Evolutionary conservation across 257 asterid species (phyloP).

Genomic region (Eucommia ulmoides): DNA sequence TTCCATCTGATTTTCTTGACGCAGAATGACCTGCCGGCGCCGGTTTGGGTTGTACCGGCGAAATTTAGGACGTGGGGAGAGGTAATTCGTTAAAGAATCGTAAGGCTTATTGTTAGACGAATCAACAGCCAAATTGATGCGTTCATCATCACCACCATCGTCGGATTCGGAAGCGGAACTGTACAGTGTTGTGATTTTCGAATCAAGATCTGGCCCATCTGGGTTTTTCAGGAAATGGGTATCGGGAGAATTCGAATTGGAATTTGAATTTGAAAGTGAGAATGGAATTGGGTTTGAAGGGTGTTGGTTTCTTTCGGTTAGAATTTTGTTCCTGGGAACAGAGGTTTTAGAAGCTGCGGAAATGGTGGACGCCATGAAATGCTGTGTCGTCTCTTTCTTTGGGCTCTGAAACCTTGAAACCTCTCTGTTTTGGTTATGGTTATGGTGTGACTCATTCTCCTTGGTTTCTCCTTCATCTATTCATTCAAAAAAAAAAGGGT

Average conservation of each 20-base stretch:
- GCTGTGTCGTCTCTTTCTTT: constrained; percentile 21
- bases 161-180: constrained; percentile 13
- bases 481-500: no score
- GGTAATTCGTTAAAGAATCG: constrained; percentile 44
- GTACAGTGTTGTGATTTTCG: constrained; percentile 8
- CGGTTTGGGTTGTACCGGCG: constrained; percentile 56
- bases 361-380: constrained; percentile 52
- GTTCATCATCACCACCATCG: constrained; percentile 23
- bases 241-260: constrained; percentile 13
- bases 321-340: constrained; percentile 36
- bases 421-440: no score
- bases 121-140: constrained; percentile 7
- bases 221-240: constrained; percentile 8
- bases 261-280: no score
- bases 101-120: constrained; percentile 29
- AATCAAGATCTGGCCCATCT: constrained; percentile 3
- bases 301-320: constrained; percentile 39
- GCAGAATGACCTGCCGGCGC: constrained; percentile 21
- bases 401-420: constrained; percentile 21
- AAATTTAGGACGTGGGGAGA: constrained; percentile 64
- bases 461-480: constrained; percentile 35
- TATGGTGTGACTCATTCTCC: constrained; percentile 37
- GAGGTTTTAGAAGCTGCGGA: constrained; percentile 53
- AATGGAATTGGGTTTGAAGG: no score
- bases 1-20: constrained; percentile 11